Base-by-base conservation (phyloP, 345 rosid species). In the Eucalyptus melliodora region DNA sequence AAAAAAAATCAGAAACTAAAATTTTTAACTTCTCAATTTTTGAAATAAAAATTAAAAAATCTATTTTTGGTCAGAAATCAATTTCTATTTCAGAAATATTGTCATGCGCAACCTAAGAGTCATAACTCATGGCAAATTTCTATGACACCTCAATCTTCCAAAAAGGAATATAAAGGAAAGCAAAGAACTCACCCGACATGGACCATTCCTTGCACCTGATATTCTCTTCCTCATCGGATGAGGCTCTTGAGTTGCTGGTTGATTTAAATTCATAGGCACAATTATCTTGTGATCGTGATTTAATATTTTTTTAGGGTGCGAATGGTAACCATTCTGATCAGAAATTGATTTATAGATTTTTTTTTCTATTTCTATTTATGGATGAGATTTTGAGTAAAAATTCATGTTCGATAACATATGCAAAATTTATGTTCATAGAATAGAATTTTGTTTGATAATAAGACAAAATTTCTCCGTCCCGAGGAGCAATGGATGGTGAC, bases 321-420 rank as follows among this genome's bases (percentile, higher is more conserved):
- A 0, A 53, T 53, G 24, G 0, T 19, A 53, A 19, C 2, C 0
- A 53, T 53, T 53, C 0, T 53, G 1, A 1, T 0, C 0, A 53
- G 0, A 53, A 19, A 8, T 53, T 53, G 5, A 53, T 53, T 53
- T 19, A 0, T 53, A 4, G 24, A n/a, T n/a, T n/a, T n/a, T n/a
- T n/a, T n/a, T 53, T 53, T 8, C 1, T 53, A 53, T 53, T 53
- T 53, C 10, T 53, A 19, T 53, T 19, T 19, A 2, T 53, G 24
- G 10, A 3, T 19, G 56, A 19, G 0, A 3, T 53, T 53, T 53
- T 53, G 5, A 19, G 59, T 2, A 53, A 53, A 1, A 53, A 19
- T 19, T 53, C 2, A 53, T 53, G 5, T 53, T 8, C 19, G 24
- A 53, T 53, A 53, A 53, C 1, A 2, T n/a, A 53, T 7, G 4